Conservation (phyloP, 352 stramenopile species). For the Phytophthora vignae region DNA sequence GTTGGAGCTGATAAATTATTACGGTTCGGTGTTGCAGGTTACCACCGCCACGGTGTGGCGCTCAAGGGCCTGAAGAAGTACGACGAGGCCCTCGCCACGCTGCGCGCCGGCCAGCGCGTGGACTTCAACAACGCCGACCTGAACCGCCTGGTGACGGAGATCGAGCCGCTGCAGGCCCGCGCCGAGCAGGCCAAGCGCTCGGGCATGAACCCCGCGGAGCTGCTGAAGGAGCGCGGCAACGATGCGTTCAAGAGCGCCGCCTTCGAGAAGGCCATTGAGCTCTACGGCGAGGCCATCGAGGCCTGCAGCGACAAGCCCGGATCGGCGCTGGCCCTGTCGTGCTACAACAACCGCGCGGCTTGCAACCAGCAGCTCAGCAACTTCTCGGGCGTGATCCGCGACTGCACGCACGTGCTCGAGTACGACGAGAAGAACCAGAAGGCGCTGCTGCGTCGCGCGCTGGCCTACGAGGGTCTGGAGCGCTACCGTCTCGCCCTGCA, state of each 20-base stretch:
- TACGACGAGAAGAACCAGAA: conserved; percentile 96
- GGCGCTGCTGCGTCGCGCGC: conserved; percentile 92
- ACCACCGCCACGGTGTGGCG: conserved; percentile 94
- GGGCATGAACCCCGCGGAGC: conserved; percentile 83
- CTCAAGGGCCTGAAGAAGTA: conserved; percentile 91
- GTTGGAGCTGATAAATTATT: conserved; percentile 17
- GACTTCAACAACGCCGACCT: conserved; percentile 90
- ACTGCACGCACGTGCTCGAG: conserved; percentile 96
- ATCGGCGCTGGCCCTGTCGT: conserved; percentile 91
- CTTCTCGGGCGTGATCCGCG: conserved; percentile 95
- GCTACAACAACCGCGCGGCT: conserved; percentile 95
- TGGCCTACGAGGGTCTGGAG: conserved; percentile 96
- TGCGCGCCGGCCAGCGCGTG: conserved; percentile 76
- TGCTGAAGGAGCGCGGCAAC: conserved; percentile 95
- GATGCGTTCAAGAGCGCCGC: conserved; percentile 92
- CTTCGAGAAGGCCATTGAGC: conserved; percentile 92
- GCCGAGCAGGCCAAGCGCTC: conserved; percentile 69
- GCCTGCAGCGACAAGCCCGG: conserved; percentile 68
- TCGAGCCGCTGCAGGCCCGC: conserved; percentile 81
- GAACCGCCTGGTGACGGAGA: conserved; percentile 82
- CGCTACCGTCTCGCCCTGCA: conserved; percentile 92
- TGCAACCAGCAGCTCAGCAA: conserved; percentile 98
- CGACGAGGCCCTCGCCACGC: conserved; percentile 76
- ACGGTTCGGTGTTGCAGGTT: conserved; percentile 49
- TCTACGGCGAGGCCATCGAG: conserved; percentile 95